These are phyloP conservation scores for Eimeria necatrix DNA, from an alignment of 169 alveolate genomes.

Conservation along the genomic window DNA sequence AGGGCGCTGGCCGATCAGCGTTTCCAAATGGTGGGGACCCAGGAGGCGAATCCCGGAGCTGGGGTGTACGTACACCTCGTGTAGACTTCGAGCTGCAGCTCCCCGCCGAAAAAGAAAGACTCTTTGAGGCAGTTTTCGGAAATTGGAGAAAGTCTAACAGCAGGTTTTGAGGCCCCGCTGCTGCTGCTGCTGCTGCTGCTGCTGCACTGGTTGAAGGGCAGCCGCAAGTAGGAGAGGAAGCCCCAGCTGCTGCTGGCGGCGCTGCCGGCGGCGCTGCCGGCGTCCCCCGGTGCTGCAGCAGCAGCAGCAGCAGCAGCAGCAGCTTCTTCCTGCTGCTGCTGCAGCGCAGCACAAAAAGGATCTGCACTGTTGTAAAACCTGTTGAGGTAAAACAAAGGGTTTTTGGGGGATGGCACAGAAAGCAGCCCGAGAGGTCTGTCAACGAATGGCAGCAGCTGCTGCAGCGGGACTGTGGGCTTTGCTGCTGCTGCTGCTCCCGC, in stretches of 20 bases:
- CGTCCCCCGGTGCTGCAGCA: neutral
- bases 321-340: conserved; percentile 18
- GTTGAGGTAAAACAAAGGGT: conserved; percentile 67
- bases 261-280: neutral
- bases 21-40: neutral
- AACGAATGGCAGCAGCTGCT: conserved; percentile 51
- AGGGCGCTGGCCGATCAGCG: neutral
- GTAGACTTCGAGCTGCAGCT: conserved; percentile 10
- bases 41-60: conserved; percentile 25
- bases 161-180: neutral
- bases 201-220: neutral
- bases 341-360: conserved; percentile 26
- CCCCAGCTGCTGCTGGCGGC: neutral
- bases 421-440: conserved; percentile 73
- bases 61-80: conserved; percentile 38
- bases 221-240: neutral
- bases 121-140: conserved; percentile 7
- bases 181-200: neutral
- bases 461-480: conserved; percentile 1
- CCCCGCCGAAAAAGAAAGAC: neutral
- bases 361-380: conserved; percentile 17
- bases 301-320: neutral
- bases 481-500: too few species aligned
- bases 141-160: neutral
- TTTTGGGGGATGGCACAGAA: conserved; percentile 38